These are phyloP conservation scores for Asterophora parasitica DNA, from an alignment of 768 basidiomycete species.

Conservation along the genomic window DNA sequence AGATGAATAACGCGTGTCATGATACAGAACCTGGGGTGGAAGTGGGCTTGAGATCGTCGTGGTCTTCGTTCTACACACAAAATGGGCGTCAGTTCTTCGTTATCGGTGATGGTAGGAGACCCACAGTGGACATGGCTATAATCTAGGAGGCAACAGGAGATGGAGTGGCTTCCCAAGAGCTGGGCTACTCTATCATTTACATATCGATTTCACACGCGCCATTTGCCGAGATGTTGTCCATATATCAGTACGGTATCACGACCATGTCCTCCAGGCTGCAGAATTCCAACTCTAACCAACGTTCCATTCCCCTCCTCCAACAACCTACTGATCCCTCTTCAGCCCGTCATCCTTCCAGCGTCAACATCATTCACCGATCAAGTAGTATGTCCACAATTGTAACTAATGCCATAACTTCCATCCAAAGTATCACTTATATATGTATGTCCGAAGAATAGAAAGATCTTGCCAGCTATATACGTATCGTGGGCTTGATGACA, in stretches of 20 bases:
- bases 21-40: conserved; percentile 56
- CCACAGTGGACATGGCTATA: conserved; percentile 49
- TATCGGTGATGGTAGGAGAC: conserved; percentile 13
- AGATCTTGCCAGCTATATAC: conserved; percentile 11
- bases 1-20: neutral
- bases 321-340: neutral
- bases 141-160: conserved; percentile 16
- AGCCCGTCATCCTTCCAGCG: neutral
- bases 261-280: too few relatives aligned
- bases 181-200: conserved; percentile 12
- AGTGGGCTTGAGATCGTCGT: conserved; percentile 65
- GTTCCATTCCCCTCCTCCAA: neutral
- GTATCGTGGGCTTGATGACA: conserved; percentile 3
- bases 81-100: conserved; percentile 8
- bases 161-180: conserved; percentile 18
- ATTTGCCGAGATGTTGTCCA: conserved; percentile 32
- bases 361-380: neutral
- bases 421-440: conserved; percentile 14
- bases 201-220: conserved; percentile 75
- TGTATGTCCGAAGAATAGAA: conserved; percentile 12
- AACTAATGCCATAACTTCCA: conserved; percentile 15
- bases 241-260: neutral
- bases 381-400: conserved; percentile 12
- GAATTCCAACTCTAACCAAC: conserved; percentile 2
- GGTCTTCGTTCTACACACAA: conserved; percentile 47